Percentiles rank a stretch among this genome's conserved stretches.
phyloP scores from a whole-genome alignment of 169 alveolate genomes.

The Plasmodium coatneyi region DNA sequence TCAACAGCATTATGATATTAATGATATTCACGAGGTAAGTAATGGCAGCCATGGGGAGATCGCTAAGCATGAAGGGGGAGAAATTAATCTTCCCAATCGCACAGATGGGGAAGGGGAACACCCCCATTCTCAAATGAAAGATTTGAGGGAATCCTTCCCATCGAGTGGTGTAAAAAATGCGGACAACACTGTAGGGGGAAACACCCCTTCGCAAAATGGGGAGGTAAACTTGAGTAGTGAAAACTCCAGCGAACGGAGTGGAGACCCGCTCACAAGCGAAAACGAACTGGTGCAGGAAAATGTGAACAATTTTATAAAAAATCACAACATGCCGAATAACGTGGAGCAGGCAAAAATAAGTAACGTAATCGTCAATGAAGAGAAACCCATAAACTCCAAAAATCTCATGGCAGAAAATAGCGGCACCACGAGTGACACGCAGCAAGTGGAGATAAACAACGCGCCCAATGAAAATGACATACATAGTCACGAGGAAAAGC shows the following conservation, averaged over 20 bases:
- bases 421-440: neutral
- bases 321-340: constrained; percentile 15
- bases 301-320: constrained; percentile 36
- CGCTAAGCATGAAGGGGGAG: neutral
- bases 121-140: neutral
- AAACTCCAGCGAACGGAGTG: neutral
- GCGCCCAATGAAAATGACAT: constrained; percentile 15
- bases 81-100: neutral
- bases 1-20: constrained; percentile 40
- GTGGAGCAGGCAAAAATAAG: constrained; percentile 31
- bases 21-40: constrained; percentile 30
- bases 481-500: constrained; percentile 28
- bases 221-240: neutral
- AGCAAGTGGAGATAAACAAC: neutral
- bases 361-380: constrained; percentile 51
- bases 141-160: neutral
- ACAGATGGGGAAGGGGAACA: neutral
- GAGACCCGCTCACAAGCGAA: neutral
- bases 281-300: constrained; percentile 1
- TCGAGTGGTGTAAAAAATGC: neutral
- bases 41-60: neutral
- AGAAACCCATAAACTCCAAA: neutral
- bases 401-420: neutral
- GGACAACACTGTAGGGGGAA: neutral
- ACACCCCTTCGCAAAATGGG: neutral